phyloP scores from a whole-genome alignment of 2,329 filamentous ascomycete species.

The Cercospora nicotianae region DNA sequence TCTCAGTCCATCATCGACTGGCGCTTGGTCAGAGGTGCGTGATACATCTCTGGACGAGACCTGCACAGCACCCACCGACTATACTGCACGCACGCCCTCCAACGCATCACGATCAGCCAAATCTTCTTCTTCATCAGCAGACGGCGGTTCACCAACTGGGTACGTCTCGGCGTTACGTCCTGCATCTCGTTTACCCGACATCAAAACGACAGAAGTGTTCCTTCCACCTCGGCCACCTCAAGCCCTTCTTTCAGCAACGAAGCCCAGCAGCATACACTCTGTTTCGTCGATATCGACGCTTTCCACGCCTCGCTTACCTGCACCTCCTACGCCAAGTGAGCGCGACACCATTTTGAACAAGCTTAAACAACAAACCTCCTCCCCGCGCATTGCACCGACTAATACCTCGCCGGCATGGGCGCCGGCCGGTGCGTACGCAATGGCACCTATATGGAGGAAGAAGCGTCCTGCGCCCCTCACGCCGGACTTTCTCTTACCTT shows the following conservation, averaged over 20 bases:
- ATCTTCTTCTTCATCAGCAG: background rate
- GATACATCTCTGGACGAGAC: background rate
- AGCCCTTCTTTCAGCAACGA: conserved; percentile 8
- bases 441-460: conserved; percentile 8
- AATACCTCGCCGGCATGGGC: conserved; percentile 1
- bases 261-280: background rate
- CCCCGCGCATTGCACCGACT: background rate
- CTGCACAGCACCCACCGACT: background rate
- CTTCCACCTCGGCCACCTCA: conserved; percentile 12
- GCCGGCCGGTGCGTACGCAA: conserved; percentile 5
- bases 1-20: conserved; percentile 1
- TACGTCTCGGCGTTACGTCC: background rate
- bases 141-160: background rate
- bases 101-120: background rate
- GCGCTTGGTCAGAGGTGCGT: background rate
- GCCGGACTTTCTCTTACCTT: background rate
- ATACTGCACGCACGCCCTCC: background rate
- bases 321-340: background rate
- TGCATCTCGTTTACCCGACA: background rate
- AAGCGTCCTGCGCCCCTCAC: conserved; percentile 6
- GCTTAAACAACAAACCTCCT: background rate
- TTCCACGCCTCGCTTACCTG: background rate
- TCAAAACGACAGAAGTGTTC: conserved; percentile 14
- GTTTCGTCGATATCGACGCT: background rate
- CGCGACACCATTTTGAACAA: conserved; percentile 2